Evolutionary conservation across 768 basidiomycete genomes (phyloP), one percentile per base, ranked within the genome.

Genomic region (Russula ochroleuca): DNA sequence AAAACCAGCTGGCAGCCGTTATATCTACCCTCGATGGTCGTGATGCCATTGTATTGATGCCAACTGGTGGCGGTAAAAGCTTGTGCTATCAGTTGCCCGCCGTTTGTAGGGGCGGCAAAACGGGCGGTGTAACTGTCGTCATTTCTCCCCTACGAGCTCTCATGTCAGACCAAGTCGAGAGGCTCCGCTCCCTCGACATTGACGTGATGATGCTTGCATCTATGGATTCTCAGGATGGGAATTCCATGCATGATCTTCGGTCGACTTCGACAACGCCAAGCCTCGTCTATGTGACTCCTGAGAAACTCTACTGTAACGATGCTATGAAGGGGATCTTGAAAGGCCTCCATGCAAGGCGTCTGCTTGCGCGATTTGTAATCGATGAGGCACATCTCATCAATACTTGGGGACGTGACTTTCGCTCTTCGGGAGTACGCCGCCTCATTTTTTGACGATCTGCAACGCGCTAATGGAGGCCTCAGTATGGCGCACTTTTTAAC

Each of bases 381-480:
- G 97, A 99, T 72, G 97, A 99, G 73, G 96, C 94, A 2, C 97
- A 99, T 73, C 94, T 93, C 72, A 90, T 98, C 48, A 87, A 86
- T 15, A 86, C 86, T 23, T 98, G 97, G 97, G 97, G 96, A 7
- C 86, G 94, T 70, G 88, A 94, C 72, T 95, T 97, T 70, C 85
- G 96, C 55, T 83, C 84, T n/a, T 25, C 37, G 4, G 61, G 59
- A 23, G 67, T 68, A 61, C 33, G 67, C 50, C 10, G 2, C 49
- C n/a, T 48, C 48, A n/a, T n/a, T 23, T 35, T n/a, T 31, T 56
- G 19, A 28, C 35, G n/a, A 48, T 43, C 35, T 31, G 19, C 33
- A 14, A 15, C 31, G 8, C 1, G 37, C 51, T 64, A 45, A 58
- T 23, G 15, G 15, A 31, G 51, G 41, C 55, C 61, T 19, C 64